Evolutionary conservation across 805 yeast genomes (phyloP).

Genomic region (Hanseniaspora occidentalis): DNA sequence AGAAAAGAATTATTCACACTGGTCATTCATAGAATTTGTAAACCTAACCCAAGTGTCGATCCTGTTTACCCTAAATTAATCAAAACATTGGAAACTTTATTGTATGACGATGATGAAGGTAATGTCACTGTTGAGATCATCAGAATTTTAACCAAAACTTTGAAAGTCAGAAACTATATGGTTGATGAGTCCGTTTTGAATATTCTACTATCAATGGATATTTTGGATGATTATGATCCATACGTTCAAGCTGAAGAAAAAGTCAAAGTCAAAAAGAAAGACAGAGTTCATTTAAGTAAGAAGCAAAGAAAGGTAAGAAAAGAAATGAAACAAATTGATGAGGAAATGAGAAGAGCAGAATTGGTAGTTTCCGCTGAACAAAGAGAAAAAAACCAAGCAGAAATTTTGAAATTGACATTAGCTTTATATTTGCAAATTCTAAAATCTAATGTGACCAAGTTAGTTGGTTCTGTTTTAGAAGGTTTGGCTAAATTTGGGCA

Average conservation of each 20-base stretch:
- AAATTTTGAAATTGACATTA: conserved; percentile 61
- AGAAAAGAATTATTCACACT: conserved; percentile 62
- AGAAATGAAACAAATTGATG: conserved; percentile 77
- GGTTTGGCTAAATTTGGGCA: conserved; percentile 86
- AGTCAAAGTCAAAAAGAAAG: conserved; percentile 62
- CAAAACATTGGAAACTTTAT: conserved; percentile 52
- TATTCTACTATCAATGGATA: conserved; percentile 52
- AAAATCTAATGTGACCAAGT: conserved; percentile 43
- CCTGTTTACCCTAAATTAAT: conserved; percentile 46
- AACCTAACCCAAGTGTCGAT: conserved; percentile 34
- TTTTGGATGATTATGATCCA: conserved; percentile 64
- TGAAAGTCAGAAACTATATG: conserved; percentile 60
- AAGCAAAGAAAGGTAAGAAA: conserved; percentile 79
- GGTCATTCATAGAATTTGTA: conserved; percentile 55
- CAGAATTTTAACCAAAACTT: conserved; percentile 52
- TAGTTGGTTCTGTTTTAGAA: conserved; percentile 81
- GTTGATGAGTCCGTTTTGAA: conserved; percentile 78
- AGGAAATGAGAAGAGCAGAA: conserved; percentile 80
- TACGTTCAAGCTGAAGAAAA: conserved; percentile 34
- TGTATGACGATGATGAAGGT: conserved; percentile 74
- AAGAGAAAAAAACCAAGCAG: conserved; percentile 75
- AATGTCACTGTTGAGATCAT: conserved; percentile 66
- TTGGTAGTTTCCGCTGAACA: conserved; percentile 78
- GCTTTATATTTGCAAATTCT: conserved; percentile 68
- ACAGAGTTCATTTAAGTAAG: conserved; percentile 83